These are phyloP conservation scores for Cryptococcus hybrid DNA, from an alignment of 1,284 basidiomycete species.

Conservation along the genomic window DNA sequence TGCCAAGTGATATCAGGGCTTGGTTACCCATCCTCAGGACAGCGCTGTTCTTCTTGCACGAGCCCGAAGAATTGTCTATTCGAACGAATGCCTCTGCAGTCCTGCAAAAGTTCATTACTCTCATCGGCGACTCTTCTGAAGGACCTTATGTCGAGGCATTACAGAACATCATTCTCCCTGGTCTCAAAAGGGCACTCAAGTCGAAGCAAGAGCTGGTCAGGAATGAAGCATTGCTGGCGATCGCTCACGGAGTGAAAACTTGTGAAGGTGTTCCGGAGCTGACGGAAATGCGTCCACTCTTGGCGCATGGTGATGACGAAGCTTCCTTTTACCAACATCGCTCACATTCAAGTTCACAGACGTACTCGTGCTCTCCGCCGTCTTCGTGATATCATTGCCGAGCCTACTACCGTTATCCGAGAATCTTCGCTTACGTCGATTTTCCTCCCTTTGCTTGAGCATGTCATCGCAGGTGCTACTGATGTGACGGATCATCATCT, in stretches of 20 bases:
- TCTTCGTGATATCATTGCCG: constrained; percentile 75
- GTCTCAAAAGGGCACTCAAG: constrained; percentile 75
- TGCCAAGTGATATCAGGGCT: constrained; percentile 21
- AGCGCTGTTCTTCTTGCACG: constrained; percentile 81
- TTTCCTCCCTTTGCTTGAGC: constrained; percentile 81
- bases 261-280: constrained; percentile 64
- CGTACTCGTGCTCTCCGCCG: constrained; percentile 83
- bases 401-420: constrained; percentile 58
- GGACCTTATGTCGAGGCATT: constrained; percentile 55
- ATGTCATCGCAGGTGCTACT: constrained; percentile 69
- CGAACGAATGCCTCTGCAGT: constrained; percentile 76
- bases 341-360: constrained; percentile 92
- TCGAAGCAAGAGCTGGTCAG: constrained; percentile 87
- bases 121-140: constrained; percentile 58
- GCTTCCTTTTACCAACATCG: constrained; percentile 96
- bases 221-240: constrained; percentile 75
- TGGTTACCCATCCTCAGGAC: constrained; percentile 88
- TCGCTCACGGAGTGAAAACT: constrained; percentile 71
- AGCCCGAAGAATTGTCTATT: constrained; percentile 84
- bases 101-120: constrained; percentile 74
- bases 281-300: constrained; percentile 73
- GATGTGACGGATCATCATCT: constrained; percentile 81
- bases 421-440: constrained; percentile 76
- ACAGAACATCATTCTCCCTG: constrained; percentile 69
- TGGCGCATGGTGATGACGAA: constrained; percentile 91